Base-by-base conservation (phyloP, 2,329 filamentous ascomycete species). In the Aspergillus udagawae region DNA sequence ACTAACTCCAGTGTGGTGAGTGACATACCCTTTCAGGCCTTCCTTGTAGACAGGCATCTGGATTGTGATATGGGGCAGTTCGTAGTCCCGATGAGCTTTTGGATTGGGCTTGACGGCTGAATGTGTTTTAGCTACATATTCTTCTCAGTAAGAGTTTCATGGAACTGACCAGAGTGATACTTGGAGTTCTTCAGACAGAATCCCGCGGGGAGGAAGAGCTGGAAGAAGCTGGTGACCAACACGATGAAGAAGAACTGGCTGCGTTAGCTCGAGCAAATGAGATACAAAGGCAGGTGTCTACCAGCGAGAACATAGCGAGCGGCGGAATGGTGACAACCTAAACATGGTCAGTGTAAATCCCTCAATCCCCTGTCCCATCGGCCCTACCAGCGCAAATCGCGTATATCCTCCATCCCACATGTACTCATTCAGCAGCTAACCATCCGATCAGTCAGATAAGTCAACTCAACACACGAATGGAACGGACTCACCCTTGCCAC, bases 41-140 rank as follows among this genome's bases (percentile, higher is more conserved):
- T 95, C 91, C 73, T 93, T 94, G 78, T 94, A 95, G 0, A 95
- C 89, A 4, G 91, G 91, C 71, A 90, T 92, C 69, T 96, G 91
- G 45, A 95, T 89, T 3, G 90, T 93, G 58, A 83, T 60, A 17
- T 75, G 63, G 79, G 81, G 35, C 14, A 60, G 52, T 21, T 54
- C 53, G 52, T 60, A 62, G 32, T 60, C 51, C 10, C 53, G 54
- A 38, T 62, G 55, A 6, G 53, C 44, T 78, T 80, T 10, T 79
- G 70, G 21, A 63, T 59, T 56, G 58, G 67, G 29, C 63, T 65
- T 54, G 66, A 72, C n/a, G 75, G 75, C 29, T 68, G 35, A 25
- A 12, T 14, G 12, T 41, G 5, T 41, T 5, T n/a, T 41, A 12
- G 17, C 5, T 38, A 12, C 4, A 38, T 3, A 3, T 38, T 4